Percentiles rank a stretch among this genome's conserved stretches.
These are phyloP conservation scores for Endoconidiophora laricicola DNA, from an alignment of 2,329 filamentous ascomycete species.

Conservation along the genomic window DNA sequence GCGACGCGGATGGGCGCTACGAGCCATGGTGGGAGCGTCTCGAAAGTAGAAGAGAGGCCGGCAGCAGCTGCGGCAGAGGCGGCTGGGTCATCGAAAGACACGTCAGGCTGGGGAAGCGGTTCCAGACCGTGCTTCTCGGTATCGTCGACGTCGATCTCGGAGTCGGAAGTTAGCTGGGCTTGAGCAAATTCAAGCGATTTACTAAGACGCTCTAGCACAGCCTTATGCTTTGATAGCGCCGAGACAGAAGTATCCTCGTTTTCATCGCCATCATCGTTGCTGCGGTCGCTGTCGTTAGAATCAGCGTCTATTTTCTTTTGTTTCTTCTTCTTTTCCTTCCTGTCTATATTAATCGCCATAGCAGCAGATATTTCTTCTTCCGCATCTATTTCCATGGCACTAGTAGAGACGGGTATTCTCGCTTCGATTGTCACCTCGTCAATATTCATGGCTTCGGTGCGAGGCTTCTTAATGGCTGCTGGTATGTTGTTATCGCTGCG, in stretches of 20 bases:
- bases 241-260: not conserved
- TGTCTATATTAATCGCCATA: conserved; percentile 11
- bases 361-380: conserved; percentile 14
- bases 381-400: conserved; percentile 4
- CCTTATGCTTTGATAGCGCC: conserved; percentile 14
- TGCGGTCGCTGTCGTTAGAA: not conserved
- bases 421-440: conserved; percentile 10
- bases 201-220: conserved; percentile 17
- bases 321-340: conserved; percentile 22
- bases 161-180: conserved; percentile 15
- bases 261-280: not conserved
- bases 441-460: not conserved
- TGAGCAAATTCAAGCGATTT: conserved; percentile 23
- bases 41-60: conserved; percentile 43
- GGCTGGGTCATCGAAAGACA: conserved; percentile 36
- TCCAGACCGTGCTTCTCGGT: conserved; percentile 52
- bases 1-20: conserved; percentile 55
- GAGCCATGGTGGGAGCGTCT: conserved; percentile 68
- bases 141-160: conserved; percentile 20
- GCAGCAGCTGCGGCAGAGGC: conserved; percentile 38
- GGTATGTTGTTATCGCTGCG: not conserved
- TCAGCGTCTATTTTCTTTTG: conserved; percentile 14
- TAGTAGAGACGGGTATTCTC: conserved; percentile 12
- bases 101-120: conserved; percentile 64
- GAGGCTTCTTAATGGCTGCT: not conserved